Percentiles rank a stretch among this genome's conserved stretches.
Evolutionary conservation across 192 early-diverging fungal genomes (phyloP).

Genomic region (Coemansia sp.): DNA sequence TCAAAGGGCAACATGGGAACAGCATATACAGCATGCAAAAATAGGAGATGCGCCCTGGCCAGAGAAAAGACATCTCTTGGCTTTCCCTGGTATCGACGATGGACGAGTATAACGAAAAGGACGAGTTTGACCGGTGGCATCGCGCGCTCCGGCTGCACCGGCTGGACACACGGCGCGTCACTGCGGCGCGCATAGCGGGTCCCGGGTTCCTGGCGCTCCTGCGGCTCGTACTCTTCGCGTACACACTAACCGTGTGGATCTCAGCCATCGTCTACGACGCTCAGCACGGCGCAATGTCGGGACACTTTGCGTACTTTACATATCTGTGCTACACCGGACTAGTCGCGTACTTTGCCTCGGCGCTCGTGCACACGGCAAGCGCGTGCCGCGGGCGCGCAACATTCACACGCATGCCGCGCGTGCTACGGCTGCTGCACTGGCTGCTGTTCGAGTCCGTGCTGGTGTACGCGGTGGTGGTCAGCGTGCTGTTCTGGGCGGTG

Average conservation of each 20-base stretch:
- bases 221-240: conserved; percentile 19
- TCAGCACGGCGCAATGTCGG: conserved; percentile 7
- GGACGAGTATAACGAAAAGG: not conserved
- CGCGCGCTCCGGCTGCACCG: conserved; percentile 15
- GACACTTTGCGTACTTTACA: conserved; percentile 45
- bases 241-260: conserved; percentile 36
- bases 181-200: conserved; percentile 17
- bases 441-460: conserved; percentile 36
- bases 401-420: conserved; percentile 19
- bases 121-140: conserved; percentile 11
- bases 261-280: conserved; percentile 15
- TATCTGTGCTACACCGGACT: conserved; percentile 44
- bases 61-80: too few species aligned
- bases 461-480: conserved; percentile 30
- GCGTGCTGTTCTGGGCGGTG: conserved; percentile 29
- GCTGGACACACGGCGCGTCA: conserved; percentile 22
- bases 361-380: conserved; percentile 18
- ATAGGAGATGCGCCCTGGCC: too few species aligned
- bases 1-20: too few species aligned
- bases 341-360: conserved; percentile 18
- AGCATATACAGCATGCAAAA: too few species aligned
- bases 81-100: not conserved
- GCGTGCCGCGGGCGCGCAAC: conserved; percentile 1
- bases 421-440: conserved; percentile 45
- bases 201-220: conserved; percentile 4